A percentile compares a stretch with the other conserved stretches of the same genome.
Conservation (phyloP, 192 early-diverging fungal species). For the Chytriomyces sp. region DNA sequence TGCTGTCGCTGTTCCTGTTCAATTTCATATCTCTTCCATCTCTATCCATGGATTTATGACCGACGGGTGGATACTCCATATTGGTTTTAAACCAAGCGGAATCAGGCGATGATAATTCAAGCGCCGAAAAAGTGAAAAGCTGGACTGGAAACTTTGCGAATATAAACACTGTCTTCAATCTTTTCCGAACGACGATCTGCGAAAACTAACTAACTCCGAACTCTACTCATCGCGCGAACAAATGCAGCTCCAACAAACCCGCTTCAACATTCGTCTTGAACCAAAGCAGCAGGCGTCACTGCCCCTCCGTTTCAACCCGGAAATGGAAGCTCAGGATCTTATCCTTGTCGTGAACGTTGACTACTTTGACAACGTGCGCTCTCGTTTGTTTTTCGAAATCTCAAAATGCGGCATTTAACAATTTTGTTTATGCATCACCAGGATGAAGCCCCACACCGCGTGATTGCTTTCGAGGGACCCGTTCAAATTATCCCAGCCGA, state of each 20-base stretch:
- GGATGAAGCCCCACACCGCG: constrained; percentile 38
- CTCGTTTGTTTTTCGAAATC: constrained; percentile 1
- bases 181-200: too few species aligned
- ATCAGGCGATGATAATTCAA: too few species aligned
- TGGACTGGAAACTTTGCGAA: too few species aligned
- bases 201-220: too few species aligned
- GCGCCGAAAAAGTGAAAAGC: too few species aligned
- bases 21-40: too few species aligned
- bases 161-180: too few species aligned
- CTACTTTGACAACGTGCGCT: constrained; percentile 36
- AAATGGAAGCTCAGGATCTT: constrained; percentile 40
- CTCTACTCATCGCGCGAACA: too few species aligned
- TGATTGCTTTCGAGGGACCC: constrained; percentile 32
- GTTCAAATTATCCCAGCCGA: constrained; percentile 29
- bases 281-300: constrained; percentile 31
- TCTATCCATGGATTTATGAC: too few species aligned
- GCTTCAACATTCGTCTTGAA: constrained; percentile 28
- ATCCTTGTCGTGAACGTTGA: constrained; percentile 37
- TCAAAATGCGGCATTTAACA: background rate
- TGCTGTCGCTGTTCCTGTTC: background rate
- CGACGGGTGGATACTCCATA: too few species aligned
- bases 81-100: too few species aligned
- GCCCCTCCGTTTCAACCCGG: constrained; percentile 31
- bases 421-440: background rate
- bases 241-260: too few species aligned